Percentiles rank a stretch among this genome's conserved stretches.
Conservation (phyloP, 345 rosid genomes). For the Syzygium grande region DNA sequence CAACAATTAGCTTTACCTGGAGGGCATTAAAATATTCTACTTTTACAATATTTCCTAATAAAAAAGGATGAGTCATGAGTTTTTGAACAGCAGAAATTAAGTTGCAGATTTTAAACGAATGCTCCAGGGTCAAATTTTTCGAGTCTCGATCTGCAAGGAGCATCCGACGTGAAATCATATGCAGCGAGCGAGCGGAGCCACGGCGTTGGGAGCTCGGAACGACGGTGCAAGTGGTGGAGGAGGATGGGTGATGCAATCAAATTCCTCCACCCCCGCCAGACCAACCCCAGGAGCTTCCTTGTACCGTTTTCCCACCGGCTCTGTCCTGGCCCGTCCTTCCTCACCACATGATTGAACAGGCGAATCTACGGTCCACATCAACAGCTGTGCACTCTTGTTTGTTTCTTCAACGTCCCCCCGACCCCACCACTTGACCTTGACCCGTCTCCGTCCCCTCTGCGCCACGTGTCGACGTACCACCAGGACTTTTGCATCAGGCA, state of each 20-base stretch:
- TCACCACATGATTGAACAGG: not conserved
- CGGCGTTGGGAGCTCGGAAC: not conserved
- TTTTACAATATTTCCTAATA: too few relatives aligned
- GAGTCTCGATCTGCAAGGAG: not conserved
- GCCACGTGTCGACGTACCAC: not conserved
- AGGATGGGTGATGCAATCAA: not conserved
- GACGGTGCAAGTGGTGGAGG: not conserved
- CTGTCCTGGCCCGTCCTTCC: not conserved
- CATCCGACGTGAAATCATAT: not conserved
- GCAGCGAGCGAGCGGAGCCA: not conserved
- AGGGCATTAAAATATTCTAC: too few relatives aligned
- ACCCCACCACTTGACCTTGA: not conserved
- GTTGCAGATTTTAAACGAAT: too few relatives aligned
- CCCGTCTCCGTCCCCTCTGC: not conserved
- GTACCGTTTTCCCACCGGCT: not conserved
- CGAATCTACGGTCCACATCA: not conserved
- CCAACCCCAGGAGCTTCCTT: not conserved
- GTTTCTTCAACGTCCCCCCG: not conserved
- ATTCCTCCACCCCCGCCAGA: not conserved
- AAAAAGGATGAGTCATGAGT: too few relatives aligned
- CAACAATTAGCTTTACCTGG: too few relatives aligned
- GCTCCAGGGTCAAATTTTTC: too few relatives aligned
- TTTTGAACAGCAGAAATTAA: too few relatives aligned
- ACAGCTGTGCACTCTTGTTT: not conserved
- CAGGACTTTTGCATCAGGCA: not conserved